phyloP scores from a whole-genome alignment of 495 filamentous ascomycete species.

The Penicillium pulvis region DNA sequence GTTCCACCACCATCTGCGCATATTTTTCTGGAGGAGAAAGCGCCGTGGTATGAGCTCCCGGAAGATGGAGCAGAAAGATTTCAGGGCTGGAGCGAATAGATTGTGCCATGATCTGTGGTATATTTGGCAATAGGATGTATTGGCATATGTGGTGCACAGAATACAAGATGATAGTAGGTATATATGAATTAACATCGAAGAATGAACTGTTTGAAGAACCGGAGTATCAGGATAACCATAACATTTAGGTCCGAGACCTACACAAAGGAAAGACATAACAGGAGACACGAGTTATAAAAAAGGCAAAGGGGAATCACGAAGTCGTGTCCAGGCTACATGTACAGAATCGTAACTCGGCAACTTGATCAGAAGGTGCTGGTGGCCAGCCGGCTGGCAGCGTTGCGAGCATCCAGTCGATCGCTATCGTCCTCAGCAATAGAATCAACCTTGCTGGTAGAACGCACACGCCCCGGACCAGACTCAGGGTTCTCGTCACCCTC shows the following conservation, averaged over 20 bases:
- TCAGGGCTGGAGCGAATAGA: conserved; percentile 9
- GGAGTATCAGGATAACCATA: neutral
- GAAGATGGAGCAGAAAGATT: conserved; percentile 24
- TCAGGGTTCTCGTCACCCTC: conserved; percentile 40
- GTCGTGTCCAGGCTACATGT: conserved; percentile 32
- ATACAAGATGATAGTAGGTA: neutral
- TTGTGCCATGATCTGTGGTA: neutral
- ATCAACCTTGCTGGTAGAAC: conserved; percentile 61
- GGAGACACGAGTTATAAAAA: conserved; percentile 11
- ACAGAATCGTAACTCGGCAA: conserved; percentile 23
- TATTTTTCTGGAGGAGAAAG: conserved; percentile 34
- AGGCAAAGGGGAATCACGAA: conserved; percentile 32
- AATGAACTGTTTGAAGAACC: neutral
- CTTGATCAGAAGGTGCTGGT: conserved; percentile 79
- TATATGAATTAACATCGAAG: neutral
- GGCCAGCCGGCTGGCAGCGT: conserved; percentile 90
- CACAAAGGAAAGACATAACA: neutral
- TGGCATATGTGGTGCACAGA: neutral
- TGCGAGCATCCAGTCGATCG: conserved; percentile 90
- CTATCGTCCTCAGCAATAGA: conserved; percentile 82
- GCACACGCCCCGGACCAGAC: conserved; percentile 52
- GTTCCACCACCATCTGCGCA: conserved; percentile 23
- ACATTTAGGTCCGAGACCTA: conserved; percentile 6
- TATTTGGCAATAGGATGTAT: neutral
- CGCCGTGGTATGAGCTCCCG: conserved; percentile 30